Base-by-base conservation (phyloP, 164 flowering plant genomes). In the Akebia trifoliata region DNA sequence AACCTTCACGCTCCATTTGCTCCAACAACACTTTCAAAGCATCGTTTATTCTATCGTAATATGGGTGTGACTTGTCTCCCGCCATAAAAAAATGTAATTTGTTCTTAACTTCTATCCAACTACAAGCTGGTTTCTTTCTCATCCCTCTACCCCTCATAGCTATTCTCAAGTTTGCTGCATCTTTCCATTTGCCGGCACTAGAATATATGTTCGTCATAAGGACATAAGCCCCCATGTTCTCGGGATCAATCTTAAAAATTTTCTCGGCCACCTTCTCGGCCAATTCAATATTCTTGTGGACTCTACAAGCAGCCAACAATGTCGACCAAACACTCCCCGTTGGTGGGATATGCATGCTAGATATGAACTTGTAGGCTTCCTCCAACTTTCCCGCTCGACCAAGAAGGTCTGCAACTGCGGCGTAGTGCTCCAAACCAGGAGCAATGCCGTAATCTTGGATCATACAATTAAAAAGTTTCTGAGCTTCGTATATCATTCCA, bases 371-470 rank as follows among this genome's bases (percentile, higher is more conserved):
- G 28, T 70, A 85, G 15, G 95, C 95, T 74, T 86, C 86, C 25
- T 74, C 76, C 69, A 92, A 70, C 73, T 65, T 81, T 37, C 98
- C 98, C 7, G 89, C 95, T 42, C 98, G 78, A n/a, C 93, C 87
- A 62, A 89, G 87, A 69, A 86, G 84, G 60, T 92, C 98, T 11
- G 90, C 86, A 51, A 92, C 68, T 25, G 95, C 84, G 38, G 96
- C 88, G 68, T 85, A 82, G 67, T 92, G 98, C 63, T 92, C 95
- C 57, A 88, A 40, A 15, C 81, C 80, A 0, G 96, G 98, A 65
- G 73, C 36, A 65, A 92, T 80, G 2, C 73, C 81, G 59, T 76
- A 85, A 17, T 75, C 66, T 22, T 59, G 54, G 11, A 50, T 72
- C 93, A 92, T 87, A 25, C 72, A 66, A 15, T 70, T 67, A 62